Percentiles rank a stretch among this genome's conserved stretches.
phyloP scores from a whole-genome alignment of 2,329 filamentous ascomycete genomes.

The Tolypocladium pustulatum region DNA sequence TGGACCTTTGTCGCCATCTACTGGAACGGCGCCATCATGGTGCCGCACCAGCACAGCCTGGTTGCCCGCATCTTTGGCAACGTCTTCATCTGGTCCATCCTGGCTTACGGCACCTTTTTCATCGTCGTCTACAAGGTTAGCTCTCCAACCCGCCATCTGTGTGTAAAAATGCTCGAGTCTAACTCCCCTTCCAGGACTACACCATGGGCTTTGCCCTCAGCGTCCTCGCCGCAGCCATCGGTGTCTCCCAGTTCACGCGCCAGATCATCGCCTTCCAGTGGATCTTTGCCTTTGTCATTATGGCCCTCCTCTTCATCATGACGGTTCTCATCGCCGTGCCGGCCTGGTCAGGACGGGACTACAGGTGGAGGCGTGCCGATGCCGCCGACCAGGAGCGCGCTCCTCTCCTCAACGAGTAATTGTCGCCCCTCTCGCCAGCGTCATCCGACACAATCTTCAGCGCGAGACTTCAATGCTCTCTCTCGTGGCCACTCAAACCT shows the following conservation, averaged over 20 bases:
- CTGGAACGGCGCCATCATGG: slow-evolving; percentile 79
- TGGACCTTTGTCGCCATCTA: slow-evolving; percentile 83
- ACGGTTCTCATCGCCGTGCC: slow-evolving; percentile 57
- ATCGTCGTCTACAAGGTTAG: slow-evolving; percentile 59
- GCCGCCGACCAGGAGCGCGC: slow-evolving; percentile 46
- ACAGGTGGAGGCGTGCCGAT: slow-evolving; percentile 34
- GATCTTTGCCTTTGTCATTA: slow-evolving; percentile 85
- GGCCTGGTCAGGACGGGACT: slow-evolving; percentile 47
- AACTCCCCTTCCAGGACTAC: slow-evolving; percentile 39
- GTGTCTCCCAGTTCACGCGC: slow-evolving; percentile 64
- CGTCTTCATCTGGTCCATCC: slow-evolving; percentile 76
- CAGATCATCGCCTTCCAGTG: slow-evolving; percentile 74
- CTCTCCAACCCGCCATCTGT: slow-evolving; percentile 1
- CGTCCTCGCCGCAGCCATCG: slow-evolving; percentile 62
- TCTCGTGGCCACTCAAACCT: background rate
- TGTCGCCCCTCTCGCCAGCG: background rate
- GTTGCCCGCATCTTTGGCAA: slow-evolving; percentile 75
- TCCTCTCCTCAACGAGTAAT: slow-evolving; percentile 43
- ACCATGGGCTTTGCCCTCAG: slow-evolving; percentile 73
- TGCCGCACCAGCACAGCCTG: slow-evolving; percentile 55
- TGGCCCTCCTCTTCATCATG: slow-evolving; percentile 60
- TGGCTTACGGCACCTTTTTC: slow-evolving; percentile 69
- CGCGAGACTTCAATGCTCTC: slow-evolving; percentile 11
- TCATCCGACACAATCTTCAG: background rate
- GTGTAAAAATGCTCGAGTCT: slow-evolving; percentile 5